Evolutionary conservation across 805 yeast genomes (phyloP), one percentile per base, ranked within the genome.

Genomic region (Cyberlindnera xishuangbannaensis): DNA sequence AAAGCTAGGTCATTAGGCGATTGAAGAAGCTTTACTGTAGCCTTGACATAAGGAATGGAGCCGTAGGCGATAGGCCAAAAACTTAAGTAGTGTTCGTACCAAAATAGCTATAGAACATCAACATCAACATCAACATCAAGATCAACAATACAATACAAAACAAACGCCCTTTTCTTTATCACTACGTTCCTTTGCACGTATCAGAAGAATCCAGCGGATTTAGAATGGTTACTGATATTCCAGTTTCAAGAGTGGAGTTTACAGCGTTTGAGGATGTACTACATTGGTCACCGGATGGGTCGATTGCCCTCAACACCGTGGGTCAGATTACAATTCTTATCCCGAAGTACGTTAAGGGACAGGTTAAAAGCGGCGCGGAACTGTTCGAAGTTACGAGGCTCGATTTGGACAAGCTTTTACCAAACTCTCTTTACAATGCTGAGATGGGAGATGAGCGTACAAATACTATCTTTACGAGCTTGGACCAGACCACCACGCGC

Each of bases 211-310:
- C n/a, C n/a, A n/a, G n/a, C n/a, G n/a, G n/a, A n/a, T n/a, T n/a
- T n/a, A n/a, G n/a, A n/a, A 42, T 44, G 48, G 37, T 38, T 1
- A 13, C 34, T 3, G 42, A 38, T 15, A 27, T 38, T 11, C 12
- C 20, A 5, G 15, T 51, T 10, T 36, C 41, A 10, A 36, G 57
- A 23, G 31, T 35, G 0, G 56, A 52, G n/a, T 33, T 52, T 3
- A 8, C 20, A 1, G 31, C 34, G 4, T 28, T 34, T 6, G 6
- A 26, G 18, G 43, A 45, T 13, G 40, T 30, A 2, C 19, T 52
- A 2, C 25, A 37, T 12, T 52, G 57, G 57, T 27, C 52, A 1
- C 39, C 44, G 2, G 46, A 48, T 28, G 57, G 57, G 1, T 39
- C 48, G 10, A 15, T 52, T n/a, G 52, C 45, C 6, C 6, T 52